These are phyloP conservation scores for Barbatosphaeria neglecta DNA, from an alignment of 495 filamentous ascomycete genomes.

Conservation along the genomic window DNA sequence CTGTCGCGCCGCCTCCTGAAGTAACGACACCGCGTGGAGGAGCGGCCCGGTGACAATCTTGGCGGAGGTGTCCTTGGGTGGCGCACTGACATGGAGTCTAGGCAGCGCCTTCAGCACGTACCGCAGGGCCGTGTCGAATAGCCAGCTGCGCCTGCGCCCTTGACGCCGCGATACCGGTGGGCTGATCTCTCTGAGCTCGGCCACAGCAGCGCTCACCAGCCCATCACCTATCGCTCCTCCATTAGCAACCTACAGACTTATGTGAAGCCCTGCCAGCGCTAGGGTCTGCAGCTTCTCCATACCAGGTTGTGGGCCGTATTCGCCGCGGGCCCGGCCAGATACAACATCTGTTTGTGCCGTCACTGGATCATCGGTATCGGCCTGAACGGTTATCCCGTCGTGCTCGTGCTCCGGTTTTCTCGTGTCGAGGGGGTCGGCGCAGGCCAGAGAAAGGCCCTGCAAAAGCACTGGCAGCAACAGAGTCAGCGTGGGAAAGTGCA, in stretches of 20 bases:
- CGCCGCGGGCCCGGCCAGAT: slow-evolving; percentile 3
- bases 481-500: slow-evolving; percentile 10
- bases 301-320: slow-evolving; percentile 15
- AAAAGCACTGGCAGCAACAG: slow-evolving; percentile 27
- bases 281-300: neutral
- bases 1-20: slow-evolving; percentile 62
- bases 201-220: slow-evolving; percentile 30
- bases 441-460: slow-evolving; percentile 26
- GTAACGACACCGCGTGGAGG: slow-evolving; percentile 54
- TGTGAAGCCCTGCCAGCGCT: neutral
- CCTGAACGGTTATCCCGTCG: neutral
- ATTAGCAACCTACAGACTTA: slow-evolving; percentile 3
- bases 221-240: slow-evolving; percentile 21
- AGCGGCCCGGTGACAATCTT: slow-evolving; percentile 24
- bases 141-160: slow-evolving; percentile 22
- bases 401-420: neutral
- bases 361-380: slow-evolving; percentile 8
- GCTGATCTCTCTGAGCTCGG: slow-evolving; percentile 29
- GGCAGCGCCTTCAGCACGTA: slow-evolving; percentile 28
- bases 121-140: slow-evolving; percentile 25
- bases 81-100: slow-evolving; percentile 27
- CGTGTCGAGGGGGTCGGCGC: slow-evolving; percentile 22
- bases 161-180: slow-evolving; percentile 17
- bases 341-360: slow-evolving; percentile 16
- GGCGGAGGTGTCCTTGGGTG: slow-evolving; percentile 18